Evolutionary conservation across 2,329 filamentous ascomycete genomes (phyloP), one percentile per base, ranked within the genome.

Genomic region (Chaetoscypha palmicola): DNA sequence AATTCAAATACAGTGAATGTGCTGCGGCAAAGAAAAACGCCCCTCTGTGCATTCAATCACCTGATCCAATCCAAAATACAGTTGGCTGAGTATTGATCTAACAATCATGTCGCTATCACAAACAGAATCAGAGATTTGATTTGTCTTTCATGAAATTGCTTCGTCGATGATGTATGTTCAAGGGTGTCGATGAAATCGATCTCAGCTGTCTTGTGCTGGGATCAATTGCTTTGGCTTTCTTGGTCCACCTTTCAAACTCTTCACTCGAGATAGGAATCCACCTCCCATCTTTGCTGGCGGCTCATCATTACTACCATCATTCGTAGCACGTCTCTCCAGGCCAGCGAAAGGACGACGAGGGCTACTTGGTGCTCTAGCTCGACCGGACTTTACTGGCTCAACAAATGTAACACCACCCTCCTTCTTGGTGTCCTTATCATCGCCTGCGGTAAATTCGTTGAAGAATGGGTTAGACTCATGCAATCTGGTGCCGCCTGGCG

Each of bases 381-480:
- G 64, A 24, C 64, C 62, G 19, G 49, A 43, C 32, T 44, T 53
- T 67, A 52, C 77, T 64, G 71, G 57, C 42, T 64, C 62, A n/a
- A 57, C 57, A 41, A 62, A 55, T 3, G 55, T 58, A 24, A 83
- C 78, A 41, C 70, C 69, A 41, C 70, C 69, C 16, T 76, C 75
- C 62, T 84, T 84, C 60, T 67, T 77, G 38, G 81, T 77, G 57
- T 80, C 82, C 35, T 80, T 76, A 57, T 80, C 82, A 36, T 80
- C 77, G 30, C 71, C 67, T 55, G 71, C 75, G 50, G 64, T 78
- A 38, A 85, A 94, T 51, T 96, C 88, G 40, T 79, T 74, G 63
- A 89, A 90, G 69, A 94, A 95, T 0, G 88, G 87, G 62, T 91
- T 94, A 47, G 69, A 69, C 47, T 79, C 76, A 50, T 70, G 64